Evolutionary conservation across 2,329 filamentous ascomycete genomes (phyloP), one percentile per base, ranked within the genome.

Genomic region (Pestalotiopsis sp.): DNA sequence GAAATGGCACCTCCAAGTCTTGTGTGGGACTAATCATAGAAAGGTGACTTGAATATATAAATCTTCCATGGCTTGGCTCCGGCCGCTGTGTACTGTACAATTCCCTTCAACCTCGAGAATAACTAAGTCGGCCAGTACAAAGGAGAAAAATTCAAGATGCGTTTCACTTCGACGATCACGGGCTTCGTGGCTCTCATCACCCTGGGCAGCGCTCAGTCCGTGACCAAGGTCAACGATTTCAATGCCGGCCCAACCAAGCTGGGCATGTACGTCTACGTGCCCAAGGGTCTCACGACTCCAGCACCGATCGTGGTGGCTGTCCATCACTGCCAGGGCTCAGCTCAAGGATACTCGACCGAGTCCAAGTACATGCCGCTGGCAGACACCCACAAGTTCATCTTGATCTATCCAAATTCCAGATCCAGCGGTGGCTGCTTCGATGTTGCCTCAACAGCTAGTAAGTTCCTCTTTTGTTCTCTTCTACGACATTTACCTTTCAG

Each of bases 261-360:
- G n/a, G 73, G 74, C 69, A 78, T 79, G 76, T 78, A 77, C 65
- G 70, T 75, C 58, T 76, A 78, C 64, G 77, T 79, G 66, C 76
- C 76, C 35, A 69, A 71, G 65, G 75, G 72, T 44, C 73, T 78
- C 60, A 72, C 73, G 70, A 76, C 73, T 7, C 77, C 77, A 24
- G 76, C 77, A 7, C 77, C 77, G 14, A 80, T 89, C 48, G 77
- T 89, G 22, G 84, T 89, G 3, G 86, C 84, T 2, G 80, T 86
- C 68, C 84, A 89, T 77, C 88, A 85, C 77, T 90, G 88, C 77
- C 80, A 77, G 24, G 87, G 87, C 10, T 85, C 83, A 0, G 87
- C 84, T 0, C 76, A 82, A 67, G 82, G 80, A 5, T 89, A 85
- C 76, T 86, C 84, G 73, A 78, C 73, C 22, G 81, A 81, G 68